These are phyloP conservation scores for Boletales sp. DNA, from an alignment of 768 basidiomycete species.

Conservation along the genomic window DNA sequence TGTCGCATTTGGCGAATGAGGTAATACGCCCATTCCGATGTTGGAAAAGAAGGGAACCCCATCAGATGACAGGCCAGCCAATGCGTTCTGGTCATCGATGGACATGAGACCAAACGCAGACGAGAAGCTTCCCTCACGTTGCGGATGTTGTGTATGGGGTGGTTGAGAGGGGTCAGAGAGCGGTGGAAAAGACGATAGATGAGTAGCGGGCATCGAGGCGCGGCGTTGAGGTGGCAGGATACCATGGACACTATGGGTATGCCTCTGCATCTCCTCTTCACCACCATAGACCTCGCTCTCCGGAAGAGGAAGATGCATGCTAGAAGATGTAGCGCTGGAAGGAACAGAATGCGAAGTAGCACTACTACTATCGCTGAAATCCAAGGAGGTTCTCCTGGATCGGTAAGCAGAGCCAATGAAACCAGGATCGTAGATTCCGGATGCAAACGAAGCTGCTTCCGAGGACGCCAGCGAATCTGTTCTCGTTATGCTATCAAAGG, in stretches of 20 bases:
- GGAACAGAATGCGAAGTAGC: slow-evolving; percentile 41
- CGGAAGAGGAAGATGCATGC: slow-evolving; percentile 45
- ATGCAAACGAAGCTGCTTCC: slow-evolving; percentile 19
- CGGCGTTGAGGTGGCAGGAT: slow-evolving; percentile 16
- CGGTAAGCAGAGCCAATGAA: slow-evolving; percentile 26
- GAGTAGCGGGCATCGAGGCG: slow-evolving; percentile 14
- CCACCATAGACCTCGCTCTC: slow-evolving; percentile 26
- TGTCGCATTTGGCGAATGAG: slow-evolving; percentile 44
- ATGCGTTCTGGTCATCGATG: slow-evolving; percentile 67
- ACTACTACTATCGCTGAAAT: slow-evolving; percentile 44
- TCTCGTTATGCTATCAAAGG: slow-evolving; percentile 17
- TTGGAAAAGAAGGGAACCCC: slow-evolving; percentile 61
- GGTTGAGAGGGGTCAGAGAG: slow-evolving; percentile 5
- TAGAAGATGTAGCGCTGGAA: slow-evolving; percentile 54
- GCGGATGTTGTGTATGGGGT: slow-evolving; percentile 11
- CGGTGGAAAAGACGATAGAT: slow-evolving; percentile 4
- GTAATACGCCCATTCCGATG: slow-evolving; percentile 22
- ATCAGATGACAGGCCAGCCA: slow-evolving; percentile 57
- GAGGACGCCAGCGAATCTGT: slow-evolving; percentile 19
- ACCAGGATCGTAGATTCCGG: slow-evolving; percentile 16
- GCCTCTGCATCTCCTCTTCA: slow-evolving; percentile 26
- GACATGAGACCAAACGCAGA: slow-evolving; percentile 74
- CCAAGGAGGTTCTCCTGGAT: slow-evolving; percentile 32
- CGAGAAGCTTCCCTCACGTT: slow-evolving; percentile 37
- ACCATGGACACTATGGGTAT: slow-evolving; percentile 10